Conservation (phyloP, 2,329 filamentous ascomycete genomes). For the Phoma sp. region DNA sequence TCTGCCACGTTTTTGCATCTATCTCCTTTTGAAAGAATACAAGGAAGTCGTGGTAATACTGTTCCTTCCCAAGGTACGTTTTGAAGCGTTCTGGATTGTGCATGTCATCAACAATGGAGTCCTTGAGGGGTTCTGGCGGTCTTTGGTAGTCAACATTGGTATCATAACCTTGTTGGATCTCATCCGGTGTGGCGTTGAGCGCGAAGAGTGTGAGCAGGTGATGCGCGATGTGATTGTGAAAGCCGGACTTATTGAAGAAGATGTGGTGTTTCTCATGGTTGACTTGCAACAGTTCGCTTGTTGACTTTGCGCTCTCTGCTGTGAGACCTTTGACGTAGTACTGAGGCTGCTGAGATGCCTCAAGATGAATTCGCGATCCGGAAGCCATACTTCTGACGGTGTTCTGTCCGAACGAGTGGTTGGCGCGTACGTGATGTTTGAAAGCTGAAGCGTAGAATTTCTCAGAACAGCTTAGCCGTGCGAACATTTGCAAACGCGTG, state of each 20-base stretch:
- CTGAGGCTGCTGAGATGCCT: slow-evolving; percentile 52
- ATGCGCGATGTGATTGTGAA: slow-evolving; percentile 84
- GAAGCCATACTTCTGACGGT: slow-evolving; percentile 38
- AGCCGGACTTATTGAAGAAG: slow-evolving; percentile 77
- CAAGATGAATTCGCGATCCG: slow-evolving; percentile 50
- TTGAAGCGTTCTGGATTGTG: slow-evolving; percentile 63
- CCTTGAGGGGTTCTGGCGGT: slow-evolving; percentile 55
- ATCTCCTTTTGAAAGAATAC: slow-evolving; percentile 79
- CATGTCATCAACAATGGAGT: slow-evolving; percentile 62
- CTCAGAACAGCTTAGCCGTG: neutral
- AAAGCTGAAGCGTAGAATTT: neutral
- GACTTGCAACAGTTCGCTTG: slow-evolving; percentile 73
- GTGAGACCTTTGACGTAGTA: slow-evolving; percentile 56
- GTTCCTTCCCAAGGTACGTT: slow-evolving; percentile 66
- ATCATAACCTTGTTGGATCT: slow-evolving; percentile 70
- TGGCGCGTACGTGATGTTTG: neutral
- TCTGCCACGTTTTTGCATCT: slow-evolving; percentile 65
- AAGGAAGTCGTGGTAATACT: slow-evolving; percentile 76
- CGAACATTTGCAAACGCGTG: neutral
- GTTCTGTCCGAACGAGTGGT: neutral
- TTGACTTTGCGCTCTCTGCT: slow-evolving; percentile 65
- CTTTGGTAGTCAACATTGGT: slow-evolving; percentile 72
- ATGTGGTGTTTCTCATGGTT: slow-evolving; percentile 79
- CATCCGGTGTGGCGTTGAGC: slow-evolving; percentile 67
- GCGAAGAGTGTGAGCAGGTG: slow-evolving; percentile 79